Percentiles rank a stretch among this genome's conserved stretches.
Evolutionary conservation across 306 rosid genomes (phyloP).

Genomic region (Cucurbita pepo): DNA sequence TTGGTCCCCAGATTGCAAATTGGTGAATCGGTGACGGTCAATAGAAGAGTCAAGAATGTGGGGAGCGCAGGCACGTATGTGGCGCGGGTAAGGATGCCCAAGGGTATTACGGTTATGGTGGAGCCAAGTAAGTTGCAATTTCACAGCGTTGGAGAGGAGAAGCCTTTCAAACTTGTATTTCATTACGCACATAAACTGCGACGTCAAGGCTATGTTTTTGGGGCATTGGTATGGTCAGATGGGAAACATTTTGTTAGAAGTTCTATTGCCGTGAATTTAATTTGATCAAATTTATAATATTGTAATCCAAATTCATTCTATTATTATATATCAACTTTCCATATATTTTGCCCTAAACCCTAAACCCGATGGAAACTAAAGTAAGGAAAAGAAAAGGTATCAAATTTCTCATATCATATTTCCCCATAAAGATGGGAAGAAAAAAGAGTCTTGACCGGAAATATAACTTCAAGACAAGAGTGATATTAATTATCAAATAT

Average conservation of each 20-base stretch:
- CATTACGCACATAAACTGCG: not conserved
- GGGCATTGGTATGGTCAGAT: slow-evolving; percentile 24
- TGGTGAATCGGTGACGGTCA: not conserved
- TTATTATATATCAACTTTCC: not conserved
- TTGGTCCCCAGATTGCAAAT: not conserved
- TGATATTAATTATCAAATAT: too few species aligned
- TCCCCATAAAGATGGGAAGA: too few species aligned
- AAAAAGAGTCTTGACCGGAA: too few species aligned
- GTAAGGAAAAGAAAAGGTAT: too few species aligned
- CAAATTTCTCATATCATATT: too few species aligned
- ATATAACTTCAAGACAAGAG: not conserved
- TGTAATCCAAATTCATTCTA: too few species aligned
- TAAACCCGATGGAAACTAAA: too few species aligned
- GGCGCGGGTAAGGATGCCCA: slow-evolving; percentile 1
- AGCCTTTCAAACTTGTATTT: slow-evolving; percentile 13
- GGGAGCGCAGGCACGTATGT: slow-evolving; percentile 19
- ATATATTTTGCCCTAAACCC: too few species aligned
- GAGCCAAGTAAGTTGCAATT: slow-evolving; percentile 17
- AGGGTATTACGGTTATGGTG: slow-evolving; percentile 8
- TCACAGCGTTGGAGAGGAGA: slow-evolving; percentile 18
- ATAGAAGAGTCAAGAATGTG: slow-evolving; percentile 31
- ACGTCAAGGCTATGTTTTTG: not conserved
- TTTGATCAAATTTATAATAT: not conserved
- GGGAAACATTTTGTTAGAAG: slow-evolving; percentile 4
- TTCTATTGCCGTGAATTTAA: not conserved